Conservation (phyloP, 1,284 basidiomycete genomes). For the Entoloma clypeatum region DNA sequence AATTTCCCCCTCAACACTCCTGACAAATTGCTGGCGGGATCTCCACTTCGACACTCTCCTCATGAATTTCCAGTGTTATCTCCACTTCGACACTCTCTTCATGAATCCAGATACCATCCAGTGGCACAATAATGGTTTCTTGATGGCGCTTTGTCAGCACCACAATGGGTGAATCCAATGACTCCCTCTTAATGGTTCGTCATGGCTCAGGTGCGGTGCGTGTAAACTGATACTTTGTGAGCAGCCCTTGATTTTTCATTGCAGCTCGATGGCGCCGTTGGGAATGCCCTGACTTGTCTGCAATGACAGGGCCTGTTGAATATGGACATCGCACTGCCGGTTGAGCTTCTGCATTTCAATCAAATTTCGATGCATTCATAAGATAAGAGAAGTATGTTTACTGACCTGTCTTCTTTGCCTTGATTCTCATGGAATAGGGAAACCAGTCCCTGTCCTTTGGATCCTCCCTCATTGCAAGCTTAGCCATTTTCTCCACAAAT, state of each 20-base stretch:
- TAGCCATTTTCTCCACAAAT: conserved; percentile 1
- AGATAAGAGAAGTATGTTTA: neutral
- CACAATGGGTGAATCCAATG: neutral
- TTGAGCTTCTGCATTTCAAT: too few relatives aligned
- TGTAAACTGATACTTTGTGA: conserved; percentile 9
- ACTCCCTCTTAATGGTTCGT: neutral
- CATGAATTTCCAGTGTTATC: too few relatives aligned
- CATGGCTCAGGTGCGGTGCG: neutral
- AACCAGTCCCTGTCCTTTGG: conserved; percentile 7
- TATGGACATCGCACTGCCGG: conserved; percentile 12
- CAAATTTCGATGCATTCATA: neutral
- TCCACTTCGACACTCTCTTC: too few relatives aligned
- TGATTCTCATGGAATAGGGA: conserved; percentile 2
- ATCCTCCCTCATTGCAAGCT: conserved; percentile 5
- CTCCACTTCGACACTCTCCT: conserved; percentile 7
- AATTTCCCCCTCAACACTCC: neutral
- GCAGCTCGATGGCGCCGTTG: conserved; percentile 8
- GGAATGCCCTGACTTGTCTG: conserved; percentile 16
- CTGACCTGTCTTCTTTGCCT: conserved; percentile 1
- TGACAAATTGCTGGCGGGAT: conserved; percentile 2
- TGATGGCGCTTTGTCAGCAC: neutral
- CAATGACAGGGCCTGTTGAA: conserved; percentile 18
- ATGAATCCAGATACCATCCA: neutral
- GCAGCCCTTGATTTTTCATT: conserved; percentile 8
- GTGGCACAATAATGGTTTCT: neutral